Evolutionary conservation across 805 yeast genomes (phyloP), one percentile per base, ranked within the genome.

Genomic region (Ogataea degrootiae): DNA sequence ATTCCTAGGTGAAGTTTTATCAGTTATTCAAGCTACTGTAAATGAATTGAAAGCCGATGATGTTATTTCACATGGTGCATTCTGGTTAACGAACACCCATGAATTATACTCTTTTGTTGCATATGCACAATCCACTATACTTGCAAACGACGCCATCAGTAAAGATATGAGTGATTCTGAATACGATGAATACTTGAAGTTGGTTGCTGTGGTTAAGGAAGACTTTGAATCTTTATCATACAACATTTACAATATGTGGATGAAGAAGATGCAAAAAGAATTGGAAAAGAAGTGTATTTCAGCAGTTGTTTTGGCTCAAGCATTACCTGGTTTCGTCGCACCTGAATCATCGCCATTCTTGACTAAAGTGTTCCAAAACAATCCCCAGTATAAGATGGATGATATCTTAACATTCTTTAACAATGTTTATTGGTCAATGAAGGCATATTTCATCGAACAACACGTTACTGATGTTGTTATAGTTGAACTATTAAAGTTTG

Each of bases 71-170:
- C 89, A 89, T 58, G 98, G 97, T 56, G 96, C 97, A 0, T 94
- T 91, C 73, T 94, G 99, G 99, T 75, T 94, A 54, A 87, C 97
- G 4, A 94, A 94, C 69, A 91, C 95, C 3, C 97, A 94, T 65
- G 98, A 94, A 65, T 76, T 94, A 59, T 87, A 87, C 67, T 90
- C 98, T 4, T 94, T 94, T 73, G 96, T 92, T 49, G 82, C 91
- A 15, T 87, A 89, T 67, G 98, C 98, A 3, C 96, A 92, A 67
- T 80, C 82, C 50, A 89, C 96, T n/a, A 88, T 94, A 51, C 71
- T 87, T 43, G 91, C 87, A 41, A 89, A 88, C 61, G 96, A 87
- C 62, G 76, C 83, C 5, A 76, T 88, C 52, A 76, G 86, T 40
- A 80, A 80, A 50, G 96, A 87, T 52, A 85, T 94, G 90, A 87